phyloP scores from a whole-genome alignment of 2,329 filamentous ascomycete genomes.

The Fusarium pseudograminearum region DNA sequence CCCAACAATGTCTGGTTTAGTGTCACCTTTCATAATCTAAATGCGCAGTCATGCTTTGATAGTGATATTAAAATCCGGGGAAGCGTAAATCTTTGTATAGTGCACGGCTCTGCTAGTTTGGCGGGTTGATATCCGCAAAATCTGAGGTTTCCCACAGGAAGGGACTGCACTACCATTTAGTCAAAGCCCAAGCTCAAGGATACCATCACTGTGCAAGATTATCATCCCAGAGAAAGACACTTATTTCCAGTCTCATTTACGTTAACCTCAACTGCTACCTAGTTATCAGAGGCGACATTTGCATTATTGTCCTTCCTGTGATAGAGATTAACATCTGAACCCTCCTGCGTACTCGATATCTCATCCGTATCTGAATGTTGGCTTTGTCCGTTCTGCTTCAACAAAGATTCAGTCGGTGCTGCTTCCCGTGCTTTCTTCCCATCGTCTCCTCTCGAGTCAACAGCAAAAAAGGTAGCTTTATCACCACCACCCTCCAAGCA shows the following conservation, averaged over 20 bases:
- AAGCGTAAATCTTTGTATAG: not conserved
- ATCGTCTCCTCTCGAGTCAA: not conserved
- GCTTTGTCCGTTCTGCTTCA: not conserved
- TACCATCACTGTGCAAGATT: too few species aligned
- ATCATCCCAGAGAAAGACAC: too few species aligned
- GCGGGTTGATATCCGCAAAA: not conserved
- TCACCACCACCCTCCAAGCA: rapidly evolving
- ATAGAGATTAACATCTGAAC: rapidly evolving
- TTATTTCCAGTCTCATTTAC: too few species aligned
- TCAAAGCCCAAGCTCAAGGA: not conserved
- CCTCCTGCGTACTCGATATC: rapidly evolving
- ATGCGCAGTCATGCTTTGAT: too few species aligned
- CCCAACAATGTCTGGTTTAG: too few species aligned
- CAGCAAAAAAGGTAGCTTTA: not conserved
- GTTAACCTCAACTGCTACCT: too few species aligned
- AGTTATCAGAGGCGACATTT: too few species aligned
- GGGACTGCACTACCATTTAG: rapidly evolving
- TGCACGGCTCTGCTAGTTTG: not conserved
- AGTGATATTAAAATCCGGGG: not conserved
- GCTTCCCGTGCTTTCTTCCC: not conserved
- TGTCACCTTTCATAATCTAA: too few species aligned
- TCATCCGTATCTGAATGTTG: not conserved
- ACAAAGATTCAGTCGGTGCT: not conserved
- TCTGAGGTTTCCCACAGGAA: not conserved
- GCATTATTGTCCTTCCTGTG: not conserved